phyloP scores from a whole-genome alignment of 305 asterid species.

The Fraxinus xanthoxyloides region DNA sequence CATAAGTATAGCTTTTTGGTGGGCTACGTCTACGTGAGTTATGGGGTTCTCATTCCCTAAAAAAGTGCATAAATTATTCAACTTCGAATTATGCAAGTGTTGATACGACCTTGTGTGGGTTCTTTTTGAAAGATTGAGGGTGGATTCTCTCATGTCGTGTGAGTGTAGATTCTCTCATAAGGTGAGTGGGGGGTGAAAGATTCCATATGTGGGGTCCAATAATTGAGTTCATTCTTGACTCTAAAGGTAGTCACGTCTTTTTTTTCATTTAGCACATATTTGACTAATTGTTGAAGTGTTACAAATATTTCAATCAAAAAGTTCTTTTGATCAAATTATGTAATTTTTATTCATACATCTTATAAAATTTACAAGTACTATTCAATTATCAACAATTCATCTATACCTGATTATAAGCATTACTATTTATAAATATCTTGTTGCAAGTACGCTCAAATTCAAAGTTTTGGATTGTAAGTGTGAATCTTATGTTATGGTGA shows the following conservation, averaged over 20 bases:
- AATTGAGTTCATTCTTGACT: background rate
- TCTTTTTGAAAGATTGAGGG: background rate
- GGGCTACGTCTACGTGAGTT: background rate
- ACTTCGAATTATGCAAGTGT: background rate
- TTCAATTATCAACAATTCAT: no score
- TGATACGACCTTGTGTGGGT: background rate
- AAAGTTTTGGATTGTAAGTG: background rate
- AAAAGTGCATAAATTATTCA: background rate
- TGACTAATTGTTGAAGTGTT: no score
- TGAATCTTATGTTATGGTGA: background rate
- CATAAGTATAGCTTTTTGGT: background rate
- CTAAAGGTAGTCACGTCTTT: background rate
- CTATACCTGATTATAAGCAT: no score
- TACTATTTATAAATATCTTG: no score
- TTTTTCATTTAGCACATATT: background rate
- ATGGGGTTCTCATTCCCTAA: background rate
- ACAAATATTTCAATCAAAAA: no score
- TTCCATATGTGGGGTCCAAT: background rate
- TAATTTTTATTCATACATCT: no score
- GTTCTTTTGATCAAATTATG: no score
- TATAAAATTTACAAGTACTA: no score
- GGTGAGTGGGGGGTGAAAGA: background rate
- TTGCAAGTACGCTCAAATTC: background rate
- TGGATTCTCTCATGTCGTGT: background rate
- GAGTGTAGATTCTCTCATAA: background rate